These are phyloP conservation scores for Chrysoporthe puriensis DNA, from an alignment of 2,329 filamentous ascomycete species.

Conservation along the genomic window DNA sequence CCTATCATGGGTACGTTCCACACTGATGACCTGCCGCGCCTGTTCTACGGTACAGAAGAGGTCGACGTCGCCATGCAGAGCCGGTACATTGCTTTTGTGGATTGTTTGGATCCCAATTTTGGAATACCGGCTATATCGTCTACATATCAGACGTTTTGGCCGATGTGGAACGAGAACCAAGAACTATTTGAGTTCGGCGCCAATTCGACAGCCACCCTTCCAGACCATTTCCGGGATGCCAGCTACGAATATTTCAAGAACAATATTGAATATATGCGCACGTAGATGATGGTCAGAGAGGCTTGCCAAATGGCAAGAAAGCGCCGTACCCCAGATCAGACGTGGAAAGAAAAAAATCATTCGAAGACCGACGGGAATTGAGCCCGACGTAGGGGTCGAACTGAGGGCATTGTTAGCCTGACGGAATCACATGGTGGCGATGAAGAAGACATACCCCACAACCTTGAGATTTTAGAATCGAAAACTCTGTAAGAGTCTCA, in stretches of 20 bases:
- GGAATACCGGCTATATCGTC: constrained; percentile 30
- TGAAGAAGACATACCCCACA: constrained; percentile 4
- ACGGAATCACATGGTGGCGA: background rate
- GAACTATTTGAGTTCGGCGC: constrained; percentile 10
- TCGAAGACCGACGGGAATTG: constrained; percentile 8
- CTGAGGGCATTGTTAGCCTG: background rate
- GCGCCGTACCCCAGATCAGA: no score
- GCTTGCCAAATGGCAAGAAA: no score
- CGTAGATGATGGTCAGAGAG: background rate
- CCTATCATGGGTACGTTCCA: constrained; percentile 68
- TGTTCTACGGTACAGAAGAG: constrained; percentile 52
- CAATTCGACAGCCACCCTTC: background rate
- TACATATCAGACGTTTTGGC: constrained; percentile 10
- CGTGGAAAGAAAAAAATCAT: background rate
- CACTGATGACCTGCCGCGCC: constrained; percentile 57
- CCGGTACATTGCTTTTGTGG: constrained; percentile 59
- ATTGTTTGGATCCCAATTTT: constrained; percentile 60
- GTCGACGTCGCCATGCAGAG: constrained; percentile 1
- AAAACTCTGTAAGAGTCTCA: constrained; percentile 62
- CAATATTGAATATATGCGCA: background rate
- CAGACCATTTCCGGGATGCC: background rate
- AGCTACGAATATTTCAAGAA: constrained; percentile 11
- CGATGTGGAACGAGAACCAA: constrained; percentile 3
- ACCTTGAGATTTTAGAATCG: constrained; percentile 22
- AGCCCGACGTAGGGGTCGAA: constrained; percentile 14